Percentiles rank a stretch among this genome's conserved stretches.
Conservation (phyloP, 805 yeast genomes). For the Ogataea wickerhamii region DNA sequence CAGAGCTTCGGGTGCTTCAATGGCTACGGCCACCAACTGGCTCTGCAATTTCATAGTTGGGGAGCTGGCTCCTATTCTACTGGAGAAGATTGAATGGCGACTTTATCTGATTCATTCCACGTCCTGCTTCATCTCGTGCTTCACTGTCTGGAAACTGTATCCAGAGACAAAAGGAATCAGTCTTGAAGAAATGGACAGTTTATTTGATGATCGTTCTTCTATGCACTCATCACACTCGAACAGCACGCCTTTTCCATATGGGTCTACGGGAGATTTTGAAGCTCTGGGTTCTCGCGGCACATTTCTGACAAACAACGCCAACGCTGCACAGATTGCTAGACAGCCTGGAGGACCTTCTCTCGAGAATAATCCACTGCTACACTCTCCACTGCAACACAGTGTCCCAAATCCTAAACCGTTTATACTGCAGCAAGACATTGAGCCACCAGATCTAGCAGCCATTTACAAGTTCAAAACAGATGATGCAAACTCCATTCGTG, state of each 20-base stretch:
- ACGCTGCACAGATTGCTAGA: conserved; percentile 25
- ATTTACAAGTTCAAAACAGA: conserved; percentile 34
- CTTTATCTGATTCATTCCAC: conserved; percentile 78
- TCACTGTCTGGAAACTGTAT: conserved; percentile 66
- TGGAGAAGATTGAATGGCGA: conserved; percentile 73
- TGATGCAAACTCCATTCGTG: conserved; percentile 33
- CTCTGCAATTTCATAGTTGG: conserved; percentile 89
- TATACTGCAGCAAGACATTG: conserved; percentile 30
- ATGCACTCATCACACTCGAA: conserved; percentile 20
- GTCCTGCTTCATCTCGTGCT: conserved; percentile 69
- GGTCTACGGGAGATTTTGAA: conserved; percentile 19
- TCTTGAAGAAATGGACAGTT: conserved; percentile 87
- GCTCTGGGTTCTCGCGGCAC: conserved; percentile 16
- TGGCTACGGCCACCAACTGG: conserved; percentile 93
- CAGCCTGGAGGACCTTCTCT: conserved; percentile 16
- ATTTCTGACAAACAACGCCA: conserved; percentile 6
- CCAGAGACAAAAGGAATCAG: conserved; percentile 91
- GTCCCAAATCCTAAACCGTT: conserved; percentile 14
- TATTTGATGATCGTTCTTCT: conserved; percentile 65
- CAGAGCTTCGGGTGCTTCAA: conserved; percentile 85
- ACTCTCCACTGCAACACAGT: conserved; percentile 8
- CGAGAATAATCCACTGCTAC: conserved; percentile 14
- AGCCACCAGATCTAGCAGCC: conserved; percentile 36
- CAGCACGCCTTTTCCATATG: conserved; percentile 11
- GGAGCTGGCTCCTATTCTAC: conserved; percentile 82